Percentiles rank a stretch among this genome's conserved stretches.
These are phyloP conservation scores for Kuraishia molischiana DNA, from an alignment of 805 yeast species.

Conservation along the genomic window DNA sequence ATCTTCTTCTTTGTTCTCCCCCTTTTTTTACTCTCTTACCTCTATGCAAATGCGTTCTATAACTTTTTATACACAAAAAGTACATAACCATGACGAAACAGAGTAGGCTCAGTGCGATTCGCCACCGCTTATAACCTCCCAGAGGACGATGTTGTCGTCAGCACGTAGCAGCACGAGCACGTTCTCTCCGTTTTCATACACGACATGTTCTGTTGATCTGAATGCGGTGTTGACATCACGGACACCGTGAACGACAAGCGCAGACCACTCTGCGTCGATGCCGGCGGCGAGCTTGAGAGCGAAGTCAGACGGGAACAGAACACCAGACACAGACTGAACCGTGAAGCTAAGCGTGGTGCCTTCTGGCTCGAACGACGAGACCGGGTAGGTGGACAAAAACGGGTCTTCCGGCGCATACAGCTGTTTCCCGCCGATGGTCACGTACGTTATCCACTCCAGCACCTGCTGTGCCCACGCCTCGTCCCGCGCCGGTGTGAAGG, in stretches of 20 bases:
- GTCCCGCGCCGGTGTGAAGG: conserved; percentile 9
- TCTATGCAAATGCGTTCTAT: too few relatives aligned
- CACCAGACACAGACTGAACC: conserved; percentile 9
- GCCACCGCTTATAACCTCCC: conserved; percentile 20
- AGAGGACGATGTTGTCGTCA: conserved; percentile 11
- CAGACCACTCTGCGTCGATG: conserved; percentile 12
- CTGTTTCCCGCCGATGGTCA: conserved; percentile 15
- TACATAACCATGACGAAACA: too few relatives aligned
- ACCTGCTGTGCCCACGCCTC: conserved; percentile 12
- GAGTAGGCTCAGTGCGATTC: too few relatives aligned
- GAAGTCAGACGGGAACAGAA: conserved; percentile 8
- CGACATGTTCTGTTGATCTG: conserved; percentile 16
- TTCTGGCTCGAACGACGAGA: conserved; percentile 5
- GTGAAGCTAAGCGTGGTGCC: conserved; percentile 6
- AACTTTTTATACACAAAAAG: too few relatives aligned
- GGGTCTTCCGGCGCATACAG: conserved; percentile 10
- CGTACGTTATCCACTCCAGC: conserved; percentile 22
- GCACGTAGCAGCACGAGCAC: conserved; percentile 11
- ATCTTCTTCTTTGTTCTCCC: too few relatives aligned
- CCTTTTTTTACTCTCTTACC: too few relatives aligned
- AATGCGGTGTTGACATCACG: conserved; percentile 17
- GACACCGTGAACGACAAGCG: conserved; percentile 16
- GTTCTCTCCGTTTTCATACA: conserved; percentile 19
- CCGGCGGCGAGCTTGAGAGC: conserved; percentile 1
- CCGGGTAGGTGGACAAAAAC: conserved; percentile 16